Percentiles rank a stretch among this genome's conserved stretches.
Evolutionary conservation across 2,329 filamentous ascomycete species (phyloP).

Genomic region (Ceratocystiopsis sp.): DNA sequence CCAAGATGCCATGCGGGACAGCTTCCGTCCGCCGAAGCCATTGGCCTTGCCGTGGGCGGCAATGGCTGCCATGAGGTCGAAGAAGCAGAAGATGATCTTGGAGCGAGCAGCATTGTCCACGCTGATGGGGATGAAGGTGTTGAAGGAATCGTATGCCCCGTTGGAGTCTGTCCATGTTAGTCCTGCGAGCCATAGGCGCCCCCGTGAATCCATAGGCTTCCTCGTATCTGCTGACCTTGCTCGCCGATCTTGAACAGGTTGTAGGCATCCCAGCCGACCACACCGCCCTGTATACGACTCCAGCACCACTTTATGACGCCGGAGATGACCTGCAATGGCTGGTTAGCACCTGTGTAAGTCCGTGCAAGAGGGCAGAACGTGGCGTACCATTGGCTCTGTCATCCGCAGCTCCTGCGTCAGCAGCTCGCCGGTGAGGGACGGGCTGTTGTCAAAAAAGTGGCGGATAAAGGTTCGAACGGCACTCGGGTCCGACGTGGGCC

Average conservation of each 20-base stretch:
- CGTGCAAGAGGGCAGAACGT: too few species aligned
- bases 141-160: slow-evolving; percentile 82
- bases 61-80: slow-evolving; percentile 78
- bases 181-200: too few species aligned
- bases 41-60: slow-evolving; percentile 89
- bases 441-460: slow-evolving; percentile 67
- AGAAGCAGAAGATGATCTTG: slow-evolving; percentile 89
- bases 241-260: slow-evolving; percentile 92
- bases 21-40: slow-evolving; percentile 79
- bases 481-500: slow-evolving; percentile 81
- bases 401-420: slow-evolving; percentile 78
- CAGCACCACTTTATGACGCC: slow-evolving; percentile 98
- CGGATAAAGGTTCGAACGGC: slow-evolving; percentile 83
- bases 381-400: slow-evolving; percentile 75
- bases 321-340: slow-evolving; percentile 53
- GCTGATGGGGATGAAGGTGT: slow-evolving; percentile 88
- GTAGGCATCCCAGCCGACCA: slow-evolving; percentile 95
- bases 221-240: slow-evolving; percentile 38
- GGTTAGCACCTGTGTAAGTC: too few species aligned
- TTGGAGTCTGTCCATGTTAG: slow-evolving; percentile 51
- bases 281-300: slow-evolving; percentile 76
- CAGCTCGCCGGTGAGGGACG: slow-evolving; percentile 48
- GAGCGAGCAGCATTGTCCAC: slow-evolving; percentile 74
- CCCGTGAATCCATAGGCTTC: too few species aligned
- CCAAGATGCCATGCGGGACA: slow-evolving; percentile 92